Base-by-base conservation (phyloP, 768 basidiomycete genomes). In the Collybia sordida region DNA sequence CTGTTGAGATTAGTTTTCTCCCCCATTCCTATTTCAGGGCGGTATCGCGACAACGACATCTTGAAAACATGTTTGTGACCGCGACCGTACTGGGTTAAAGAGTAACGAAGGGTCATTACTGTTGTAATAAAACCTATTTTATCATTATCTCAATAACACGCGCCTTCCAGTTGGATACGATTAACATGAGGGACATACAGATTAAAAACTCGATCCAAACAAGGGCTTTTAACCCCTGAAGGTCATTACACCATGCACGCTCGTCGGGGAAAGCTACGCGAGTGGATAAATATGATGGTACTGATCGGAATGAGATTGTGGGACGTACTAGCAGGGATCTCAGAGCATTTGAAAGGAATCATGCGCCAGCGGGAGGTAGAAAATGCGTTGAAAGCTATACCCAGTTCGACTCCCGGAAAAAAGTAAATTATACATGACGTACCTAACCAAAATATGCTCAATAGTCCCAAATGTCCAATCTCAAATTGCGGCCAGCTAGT, bases 141-240 rank as follows among this genome's bases (percentile, higher is more conserved):
- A 7, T 18, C 38, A 22, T 14, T 11, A 14, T 12, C 5, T 12
- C 31, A 6, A n/a, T 17, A 22, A 38, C 41, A 47, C 31, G 24
- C 43, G 7, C 25, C 19, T 25, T 14, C 25, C 19, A 46, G 34
- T 40, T 44, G 27, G 14, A 23, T 27, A 15, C 42, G 25, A 37
- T 37, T 5, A 17, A 21, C 15, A 40, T 36, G 21, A 45, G 27
- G 73, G n/a, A n/a, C 80, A 34, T 51, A 83, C 82, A 67, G 4
- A 77, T 62, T 22, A 78, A 36, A 67, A 80, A 83, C 60, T 80
- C 75, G 38, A 83, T 64, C 82, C 83, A 85, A 31, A 83, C 74
- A 55, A 84, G 71, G 19, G 75, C 67, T 54, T 81, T 81, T 49
- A 84, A 73, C 11, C 72, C 79, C 52, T 81, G 76, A 8, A 82